phyloP scores from a whole-genome alignment of 257 asterid genomes.

The Penstemon barbatus region DNA sequence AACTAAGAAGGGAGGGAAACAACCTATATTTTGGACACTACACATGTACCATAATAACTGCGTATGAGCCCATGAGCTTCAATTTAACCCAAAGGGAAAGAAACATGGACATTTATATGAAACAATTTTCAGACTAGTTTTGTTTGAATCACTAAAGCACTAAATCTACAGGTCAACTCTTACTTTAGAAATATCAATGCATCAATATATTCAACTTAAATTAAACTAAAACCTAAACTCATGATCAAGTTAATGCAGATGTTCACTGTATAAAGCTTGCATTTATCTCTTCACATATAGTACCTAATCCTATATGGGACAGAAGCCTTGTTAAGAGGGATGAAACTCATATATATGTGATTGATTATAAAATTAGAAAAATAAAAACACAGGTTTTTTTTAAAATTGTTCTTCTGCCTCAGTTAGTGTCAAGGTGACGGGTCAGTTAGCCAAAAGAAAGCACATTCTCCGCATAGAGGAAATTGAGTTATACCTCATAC shows the following conservation, averaged over 20 bases:
- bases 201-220: neutral
- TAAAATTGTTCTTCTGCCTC: neutral
- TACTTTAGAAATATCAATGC: conserved; percentile 2
- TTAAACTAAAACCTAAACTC: neutral
- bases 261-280: neutral
- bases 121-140: neutral
- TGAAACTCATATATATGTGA: neutral
- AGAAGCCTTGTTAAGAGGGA: neutral
- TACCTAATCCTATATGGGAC: neutral
- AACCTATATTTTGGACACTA: conserved; percentile 6
- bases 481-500: conserved; percentile 63
- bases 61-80: neutral
- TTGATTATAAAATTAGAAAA: neutral
- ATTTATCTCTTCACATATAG: neutral
- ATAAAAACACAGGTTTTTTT: neutral
- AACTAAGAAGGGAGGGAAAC: conserved; percentile 15
- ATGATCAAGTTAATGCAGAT: conserved; percentile 4
- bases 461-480: conserved; percentile 26
- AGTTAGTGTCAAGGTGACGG: conserved; percentile 20
- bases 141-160: conserved; percentile 15
- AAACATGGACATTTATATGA: neutral
- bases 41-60: conserved; percentile 2
- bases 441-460: conserved; percentile 23
- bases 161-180: neutral
- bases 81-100: conserved; percentile 1